Percentiles rank a stretch among this genome's conserved stretches.
phyloP scores from a whole-genome alignment of 306 rosid genomes.

The Nissolia schottii region DNA sequence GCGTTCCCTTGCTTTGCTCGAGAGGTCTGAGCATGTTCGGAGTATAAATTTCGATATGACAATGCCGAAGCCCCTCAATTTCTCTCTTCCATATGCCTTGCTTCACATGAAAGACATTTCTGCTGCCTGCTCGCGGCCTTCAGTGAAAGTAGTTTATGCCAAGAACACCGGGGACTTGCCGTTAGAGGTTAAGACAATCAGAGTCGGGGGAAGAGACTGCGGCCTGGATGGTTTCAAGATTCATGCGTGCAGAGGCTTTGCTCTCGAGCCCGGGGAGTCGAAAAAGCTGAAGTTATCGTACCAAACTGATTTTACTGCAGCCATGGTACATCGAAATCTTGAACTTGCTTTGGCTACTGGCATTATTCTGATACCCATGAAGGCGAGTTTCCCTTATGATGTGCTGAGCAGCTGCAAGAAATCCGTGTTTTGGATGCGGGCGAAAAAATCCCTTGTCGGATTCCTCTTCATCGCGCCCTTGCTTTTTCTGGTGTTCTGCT shows the following conservation, averaged over 20 bases:
- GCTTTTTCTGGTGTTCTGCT: conserved; percentile 50
- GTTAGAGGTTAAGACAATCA: conserved; percentile 59
- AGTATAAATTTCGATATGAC: conserved; percentile 63
- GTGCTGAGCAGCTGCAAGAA: conserved; percentile 67
- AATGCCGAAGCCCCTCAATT: conserved; percentile 44
- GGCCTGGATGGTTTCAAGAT: conserved; percentile 74
- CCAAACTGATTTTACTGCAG: conserved; percentile 71
- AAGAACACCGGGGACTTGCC: conserved; percentile 87
- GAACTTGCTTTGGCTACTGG: conserved; percentile 77
- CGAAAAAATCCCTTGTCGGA: conserved; percentile 51
- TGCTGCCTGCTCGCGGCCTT: conserved; percentile 56
- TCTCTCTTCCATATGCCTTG: conserved; percentile 54
- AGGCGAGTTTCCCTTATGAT: conserved; percentile 61
- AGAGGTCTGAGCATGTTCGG: conserved; percentile 53
- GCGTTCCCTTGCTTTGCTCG: conserved; percentile 62
- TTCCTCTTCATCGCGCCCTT: conserved; percentile 42
- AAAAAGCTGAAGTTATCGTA: conserved; percentile 51
- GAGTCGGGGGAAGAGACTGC: conserved; percentile 80
- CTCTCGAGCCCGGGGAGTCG: conserved; percentile 38
- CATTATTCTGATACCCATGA: conserved; percentile 72
- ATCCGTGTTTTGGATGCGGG: conserved; percentile 60
- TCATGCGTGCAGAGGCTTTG: conserved; percentile 35
- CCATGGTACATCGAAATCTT: conserved; percentile 69
- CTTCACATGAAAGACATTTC: conserved; percentile 43
- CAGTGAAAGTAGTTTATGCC: conserved; percentile 66